These are phyloP conservation scores for Rhizopogon rudus DNA, from an alignment of 768 basidiomycete species.

Conservation along the genomic window DNA sequence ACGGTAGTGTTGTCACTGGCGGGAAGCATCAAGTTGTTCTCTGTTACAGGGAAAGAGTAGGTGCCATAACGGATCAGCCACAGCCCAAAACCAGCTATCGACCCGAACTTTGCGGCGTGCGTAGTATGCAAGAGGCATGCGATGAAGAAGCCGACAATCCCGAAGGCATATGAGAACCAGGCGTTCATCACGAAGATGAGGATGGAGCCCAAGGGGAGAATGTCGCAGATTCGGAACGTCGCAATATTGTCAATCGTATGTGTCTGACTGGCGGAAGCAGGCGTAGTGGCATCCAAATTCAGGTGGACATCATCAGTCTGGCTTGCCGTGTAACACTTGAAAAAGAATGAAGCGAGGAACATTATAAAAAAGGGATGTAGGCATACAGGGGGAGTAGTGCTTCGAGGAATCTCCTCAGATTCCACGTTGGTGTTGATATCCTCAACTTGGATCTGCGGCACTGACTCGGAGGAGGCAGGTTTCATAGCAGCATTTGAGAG, in stretches of 20 bases:
- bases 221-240: constrained; percentile 59
- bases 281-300: constrained; percentile 92
- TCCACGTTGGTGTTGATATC: constrained; percentile 56
- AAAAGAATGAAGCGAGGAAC: neutral
- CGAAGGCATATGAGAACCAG: constrained; percentile 92
- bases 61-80: constrained; percentile 93
- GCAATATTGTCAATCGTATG: no score
- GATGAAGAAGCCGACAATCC: constrained; percentile 89
- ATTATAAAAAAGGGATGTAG: neutral
- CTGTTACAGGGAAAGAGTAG: constrained; percentile 44
- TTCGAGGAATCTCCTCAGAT: constrained; percentile 71
- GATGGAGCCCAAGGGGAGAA: constrained; percentile 78
- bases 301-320: constrained; percentile 86
- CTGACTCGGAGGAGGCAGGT: constrained; percentile 41
- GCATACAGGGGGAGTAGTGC: constrained; percentile 81
- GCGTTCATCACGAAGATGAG: constrained; percentile 69
- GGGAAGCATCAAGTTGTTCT: constrained; percentile 20
- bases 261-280: no score
- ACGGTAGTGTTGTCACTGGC: constrained; percentile 2
- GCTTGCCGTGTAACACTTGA: constrained; percentile 82
- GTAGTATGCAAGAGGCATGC: constrained; percentile 89
- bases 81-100: constrained; percentile 88
- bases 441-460: constrained; percentile 34
- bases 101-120: constrained; percentile 90
- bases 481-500: constrained; percentile 78